A percentile compares a stretch with the other conserved stretches of the same genome.
These are phyloP conservation scores for Microdochium paspali DNA, from an alignment of 2,329 filamentous ascomycete genomes.

Conservation along the genomic window DNA sequence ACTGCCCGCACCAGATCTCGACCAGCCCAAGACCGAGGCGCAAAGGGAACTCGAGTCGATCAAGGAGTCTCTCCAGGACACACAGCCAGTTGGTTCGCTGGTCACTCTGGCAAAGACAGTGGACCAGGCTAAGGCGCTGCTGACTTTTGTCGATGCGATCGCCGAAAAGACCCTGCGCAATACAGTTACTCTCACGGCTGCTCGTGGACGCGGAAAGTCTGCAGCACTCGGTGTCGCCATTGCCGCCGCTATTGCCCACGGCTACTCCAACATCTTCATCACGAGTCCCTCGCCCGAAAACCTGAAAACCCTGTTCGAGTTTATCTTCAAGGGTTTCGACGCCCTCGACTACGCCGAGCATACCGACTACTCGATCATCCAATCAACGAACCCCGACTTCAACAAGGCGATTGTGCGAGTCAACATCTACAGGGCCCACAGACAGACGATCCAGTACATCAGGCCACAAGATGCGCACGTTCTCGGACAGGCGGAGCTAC, in stretches of 20 bases:
- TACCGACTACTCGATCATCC: slow-evolving; percentile 94
- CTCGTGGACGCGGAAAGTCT: slow-evolving; percentile 91
- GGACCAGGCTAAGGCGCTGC: slow-evolving; percentile 92
- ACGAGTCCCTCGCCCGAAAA: slow-evolving; percentile 97
- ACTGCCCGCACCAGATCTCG: slow-evolving; percentile 65
- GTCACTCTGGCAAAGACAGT: slow-evolving; percentile 81
- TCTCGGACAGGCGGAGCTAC: slow-evolving; percentile 83
- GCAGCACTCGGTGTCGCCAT: slow-evolving; percentile 91
- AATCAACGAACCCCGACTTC: slow-evolving; percentile 96
- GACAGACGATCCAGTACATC: slow-evolving; percentile 98
- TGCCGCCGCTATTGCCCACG: slow-evolving; percentile 86
- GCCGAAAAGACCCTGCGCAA: slow-evolving; percentile 90
- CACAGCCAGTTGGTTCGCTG: slow-evolving; percentile 76
- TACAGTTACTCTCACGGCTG: slow-evolving; percentile 88
- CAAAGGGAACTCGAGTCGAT: slow-evolving; percentile 73
- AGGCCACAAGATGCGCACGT: slow-evolving; percentile 93
- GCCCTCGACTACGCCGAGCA: slow-evolving; percentile 90
- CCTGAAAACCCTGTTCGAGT: slow-evolving; percentile 96
- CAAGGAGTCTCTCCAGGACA: slow-evolving; percentile 79
- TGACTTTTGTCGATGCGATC: slow-evolving; percentile 94
- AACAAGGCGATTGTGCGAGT: slow-evolving; percentile 98
- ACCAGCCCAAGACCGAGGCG: slow-evolving; percentile 62
- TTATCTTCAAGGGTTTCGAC: slow-evolving; percentile 97
- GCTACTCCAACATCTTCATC: slow-evolving; percentile 99
- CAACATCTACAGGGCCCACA: slow-evolving; percentile 88